Conservation (phyloP, 495 filamentous ascomycete genomes). For the Daldinia childiae region DNA sequence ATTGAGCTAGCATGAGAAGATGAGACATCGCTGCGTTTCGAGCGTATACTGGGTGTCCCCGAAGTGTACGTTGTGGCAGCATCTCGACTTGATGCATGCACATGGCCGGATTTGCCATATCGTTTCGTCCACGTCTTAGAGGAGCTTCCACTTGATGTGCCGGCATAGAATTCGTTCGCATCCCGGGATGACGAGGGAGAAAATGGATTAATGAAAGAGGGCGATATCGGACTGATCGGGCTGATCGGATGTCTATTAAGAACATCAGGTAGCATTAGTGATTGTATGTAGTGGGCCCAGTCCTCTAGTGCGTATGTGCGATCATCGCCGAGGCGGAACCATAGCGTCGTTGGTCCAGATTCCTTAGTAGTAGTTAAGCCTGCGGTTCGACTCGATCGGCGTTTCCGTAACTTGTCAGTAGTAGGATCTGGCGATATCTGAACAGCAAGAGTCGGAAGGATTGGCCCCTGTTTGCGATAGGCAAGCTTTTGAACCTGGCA, state of each 20-base stretch:
- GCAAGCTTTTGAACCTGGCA: slow-evolving; percentile 62
- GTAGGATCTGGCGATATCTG: slow-evolving; percentile 61
- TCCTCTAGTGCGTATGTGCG: slow-evolving; percentile 53
- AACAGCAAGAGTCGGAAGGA: slow-evolving; percentile 60
- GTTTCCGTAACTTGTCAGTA: slow-evolving; percentile 63
- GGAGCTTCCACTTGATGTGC: slow-evolving; percentile 46
- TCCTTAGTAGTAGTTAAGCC: slow-evolving; percentile 57
- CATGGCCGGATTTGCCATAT: slow-evolving; percentile 48
- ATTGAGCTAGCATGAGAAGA: slow-evolving; percentile 59
- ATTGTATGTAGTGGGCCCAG: slow-evolving; percentile 58
- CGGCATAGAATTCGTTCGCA: slow-evolving; percentile 45
- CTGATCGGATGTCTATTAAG: slow-evolving; percentile 49
- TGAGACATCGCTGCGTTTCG: slow-evolving; percentile 63
- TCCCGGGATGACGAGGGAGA: slow-evolving; percentile 48
- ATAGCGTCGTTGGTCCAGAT: slow-evolving; percentile 51
- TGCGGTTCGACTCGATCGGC: slow-evolving; percentile 65
- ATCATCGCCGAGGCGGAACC: slow-evolving; percentile 55
- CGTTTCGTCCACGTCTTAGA: slow-evolving; percentile 40
- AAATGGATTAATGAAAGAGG: slow-evolving; percentile 58
- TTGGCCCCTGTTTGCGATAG: slow-evolving; percentile 63
- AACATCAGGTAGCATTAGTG: slow-evolving; percentile 50
- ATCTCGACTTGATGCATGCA: slow-evolving; percentile 50
- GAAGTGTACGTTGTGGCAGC: slow-evolving; percentile 51
- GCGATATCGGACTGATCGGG: slow-evolving; percentile 55
- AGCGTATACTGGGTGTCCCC: slow-evolving; percentile 63